Conservation (phyloP, 257 asterid genomes). For the Solanum pennellii region DNA sequence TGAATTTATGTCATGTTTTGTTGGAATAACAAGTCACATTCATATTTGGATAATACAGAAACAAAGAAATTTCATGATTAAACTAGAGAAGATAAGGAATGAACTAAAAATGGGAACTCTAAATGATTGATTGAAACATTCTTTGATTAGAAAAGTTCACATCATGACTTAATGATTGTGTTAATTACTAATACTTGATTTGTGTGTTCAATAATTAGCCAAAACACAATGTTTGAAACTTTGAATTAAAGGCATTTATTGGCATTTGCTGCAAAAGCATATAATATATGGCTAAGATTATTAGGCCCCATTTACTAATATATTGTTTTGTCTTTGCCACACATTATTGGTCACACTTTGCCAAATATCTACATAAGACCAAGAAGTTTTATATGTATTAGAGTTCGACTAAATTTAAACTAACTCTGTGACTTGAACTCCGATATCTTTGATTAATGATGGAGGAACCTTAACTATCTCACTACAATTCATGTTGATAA, state of each 20-base stretch:
- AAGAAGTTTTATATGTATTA: background rate
- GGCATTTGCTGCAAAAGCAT: background rate
- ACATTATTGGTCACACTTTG: background rate
- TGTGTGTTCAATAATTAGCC: background rate
- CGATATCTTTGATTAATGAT: background rate
- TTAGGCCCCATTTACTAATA: background rate
- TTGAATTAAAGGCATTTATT: background rate
- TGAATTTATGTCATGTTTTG: background rate
- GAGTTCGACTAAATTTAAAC: too few species aligned
- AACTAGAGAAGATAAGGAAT: background rate
- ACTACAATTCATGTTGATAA: background rate
- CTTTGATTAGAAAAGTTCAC: background rate
- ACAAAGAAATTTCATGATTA: background rate
- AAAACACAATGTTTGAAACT: background rate
- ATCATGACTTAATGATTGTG: background rate
- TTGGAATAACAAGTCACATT: background rate
- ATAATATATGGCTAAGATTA: background rate
- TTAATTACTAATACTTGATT: background rate
- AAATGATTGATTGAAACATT: background rate
- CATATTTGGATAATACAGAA: background rate
- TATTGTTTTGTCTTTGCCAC: background rate
- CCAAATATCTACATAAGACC: background rate
- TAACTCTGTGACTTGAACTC: background rate
- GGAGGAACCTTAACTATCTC: background rate
- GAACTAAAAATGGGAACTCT: background rate